A percentile compares a stretch with the other conserved stretches of the same genome.
Evolutionary conservation across 1,139 yeast species (phyloP).

Genomic region (Kodamaea arcana): DNA sequence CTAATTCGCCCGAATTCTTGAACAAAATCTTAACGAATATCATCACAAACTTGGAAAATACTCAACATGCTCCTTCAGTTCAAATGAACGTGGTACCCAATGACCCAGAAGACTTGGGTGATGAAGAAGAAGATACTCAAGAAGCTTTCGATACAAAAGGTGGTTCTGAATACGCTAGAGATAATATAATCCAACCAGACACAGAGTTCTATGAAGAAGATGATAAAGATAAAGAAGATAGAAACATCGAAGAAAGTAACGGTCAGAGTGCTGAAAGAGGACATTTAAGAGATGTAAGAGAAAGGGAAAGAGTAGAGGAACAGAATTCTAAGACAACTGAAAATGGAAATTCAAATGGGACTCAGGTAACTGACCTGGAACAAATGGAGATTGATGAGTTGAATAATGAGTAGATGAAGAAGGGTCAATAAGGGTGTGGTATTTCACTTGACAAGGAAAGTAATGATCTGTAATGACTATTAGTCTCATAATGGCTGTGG

Average conservation of each 20-base stretch:
- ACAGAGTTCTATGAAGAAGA: constrained; percentile 67
- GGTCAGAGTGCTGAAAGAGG: neutral
- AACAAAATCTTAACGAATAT: constrained; percentile 81
- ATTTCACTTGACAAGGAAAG: too few relatives aligned
- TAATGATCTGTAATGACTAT: too few relatives aligned
- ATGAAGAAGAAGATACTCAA: constrained; percentile 70
- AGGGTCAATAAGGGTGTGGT: too few relatives aligned
- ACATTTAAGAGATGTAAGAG: neutral
- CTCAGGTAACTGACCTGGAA: constrained; percentile 34
- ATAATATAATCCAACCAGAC: constrained; percentile 61
- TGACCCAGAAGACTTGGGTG: constrained; percentile 81
- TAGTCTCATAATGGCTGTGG: too few relatives aligned
- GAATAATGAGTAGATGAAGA: constrained; percentile 14
- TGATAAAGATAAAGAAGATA: constrained; percentile 47
- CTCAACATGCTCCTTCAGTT: constrained; percentile 93
- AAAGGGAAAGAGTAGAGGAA: neutral
- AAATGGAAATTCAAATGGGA: constrained; percentile 29
- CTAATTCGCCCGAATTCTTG: constrained; percentile 88
- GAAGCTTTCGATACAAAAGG: constrained; percentile 86
- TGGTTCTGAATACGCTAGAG: constrained; percentile 83
- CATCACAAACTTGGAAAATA: constrained; percentile 72
- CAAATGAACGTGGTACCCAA: constrained; percentile 88
- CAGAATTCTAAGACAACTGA: constrained; percentile 22
- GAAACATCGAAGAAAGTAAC: constrained; percentile 18
- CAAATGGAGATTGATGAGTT: constrained; percentile 36